Base-by-base conservation (phyloP, 495 filamentous ascomycete species). In the Filosporella fistucella region DNA sequence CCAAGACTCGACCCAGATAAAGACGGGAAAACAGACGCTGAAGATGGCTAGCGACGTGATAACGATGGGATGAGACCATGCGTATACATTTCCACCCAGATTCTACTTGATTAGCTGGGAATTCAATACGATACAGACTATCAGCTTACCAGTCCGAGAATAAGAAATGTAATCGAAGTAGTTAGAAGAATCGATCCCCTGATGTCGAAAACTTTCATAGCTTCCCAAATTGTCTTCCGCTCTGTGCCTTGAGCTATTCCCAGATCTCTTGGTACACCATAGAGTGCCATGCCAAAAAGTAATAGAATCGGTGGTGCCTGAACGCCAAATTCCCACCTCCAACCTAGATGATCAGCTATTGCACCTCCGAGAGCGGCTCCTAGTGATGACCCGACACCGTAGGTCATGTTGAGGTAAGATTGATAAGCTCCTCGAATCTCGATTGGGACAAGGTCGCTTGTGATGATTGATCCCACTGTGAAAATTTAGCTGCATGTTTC, bases 301-400 rank as follows among this genome's bases (percentile, higher is more conserved):
- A 82, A 45, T 8, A 80, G 58, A 23, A 89, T 68, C 13, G 77
- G 68, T 0, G 83, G 80, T 2, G 90, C 69, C 56, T 93, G 88
- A 25, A 89, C 55, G 9, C 68, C 71, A 57, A 74, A 77, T 66
- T 47, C 68, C 67, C 57, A 84, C 78, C 86, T 70, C 85, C 85
- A 90, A 21, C 86, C 86, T 28, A 91, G 70, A 17, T 63, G 64
- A 55, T 93, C 87, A 12, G 84, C 86, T 42, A 93, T 75, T 44
- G 76, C 69, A 1, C 88, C 88, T 18, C 88, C 88, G 42, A 88
- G 70, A 0, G 81, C 85, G 6, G 85, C 81, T 0, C 88, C 88
- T 8, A 80, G 51, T 24, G 80, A 79, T n/a, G 77, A 72, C 7
- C 68, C 72, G 1, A 74, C 51, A 0, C 86, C 87, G 30, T 75